Evolutionary conservation across 2,329 filamentous ascomycete species (phyloP).

Genomic region (Penicillium sp.): DNA sequence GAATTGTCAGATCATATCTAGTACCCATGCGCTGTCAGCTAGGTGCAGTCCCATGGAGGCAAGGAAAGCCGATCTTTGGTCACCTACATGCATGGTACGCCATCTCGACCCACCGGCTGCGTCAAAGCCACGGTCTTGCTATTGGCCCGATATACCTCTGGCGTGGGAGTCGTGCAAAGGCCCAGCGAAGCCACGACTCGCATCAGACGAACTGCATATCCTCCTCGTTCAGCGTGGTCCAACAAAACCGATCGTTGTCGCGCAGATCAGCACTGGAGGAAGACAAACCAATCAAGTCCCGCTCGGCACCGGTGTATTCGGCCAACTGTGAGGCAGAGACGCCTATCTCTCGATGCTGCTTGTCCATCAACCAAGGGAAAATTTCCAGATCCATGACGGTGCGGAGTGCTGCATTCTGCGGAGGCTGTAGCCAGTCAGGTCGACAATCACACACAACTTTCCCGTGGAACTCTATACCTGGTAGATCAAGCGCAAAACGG

Average conservation of each 20-base stretch:
- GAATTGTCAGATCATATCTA: slow-evolving; percentile 31
- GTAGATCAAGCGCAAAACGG: slow-evolving; percentile 33
- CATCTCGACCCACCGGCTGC: slow-evolving; percentile 30
- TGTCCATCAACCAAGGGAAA: slow-evolving; percentile 27
- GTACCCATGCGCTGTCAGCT: not conserved
- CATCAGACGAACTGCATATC: slow-evolving; percentile 29
- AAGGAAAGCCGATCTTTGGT: no score
- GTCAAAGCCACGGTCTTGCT: slow-evolving; percentile 28
- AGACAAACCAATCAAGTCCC: slow-evolving; percentile 30
- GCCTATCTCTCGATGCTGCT: slow-evolving; percentile 12
- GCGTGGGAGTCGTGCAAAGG: slow-evolving; percentile 20
- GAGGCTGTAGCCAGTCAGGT: slow-evolving; percentile 24
- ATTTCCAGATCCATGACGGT: slow-evolving; percentile 31
- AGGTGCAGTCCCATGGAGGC: not conserved
- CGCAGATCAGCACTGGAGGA: not conserved
- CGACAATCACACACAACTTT: not conserved
- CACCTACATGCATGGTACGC: slow-evolving; percentile 32
- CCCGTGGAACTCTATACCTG: slow-evolving; percentile 25
- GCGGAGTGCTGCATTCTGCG: slow-evolving; percentile 34
- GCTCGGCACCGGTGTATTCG: slow-evolving; percentile 28
- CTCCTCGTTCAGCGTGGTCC: not conserved
- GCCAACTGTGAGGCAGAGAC: slow-evolving; percentile 31
- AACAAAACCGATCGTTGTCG: not conserved
- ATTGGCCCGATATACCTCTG: slow-evolving; percentile 27
- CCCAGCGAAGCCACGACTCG: slow-evolving; percentile 31